Conservation (phyloP, 164 flowering plant genomes). For the Nymphaea colorata region DNA sequence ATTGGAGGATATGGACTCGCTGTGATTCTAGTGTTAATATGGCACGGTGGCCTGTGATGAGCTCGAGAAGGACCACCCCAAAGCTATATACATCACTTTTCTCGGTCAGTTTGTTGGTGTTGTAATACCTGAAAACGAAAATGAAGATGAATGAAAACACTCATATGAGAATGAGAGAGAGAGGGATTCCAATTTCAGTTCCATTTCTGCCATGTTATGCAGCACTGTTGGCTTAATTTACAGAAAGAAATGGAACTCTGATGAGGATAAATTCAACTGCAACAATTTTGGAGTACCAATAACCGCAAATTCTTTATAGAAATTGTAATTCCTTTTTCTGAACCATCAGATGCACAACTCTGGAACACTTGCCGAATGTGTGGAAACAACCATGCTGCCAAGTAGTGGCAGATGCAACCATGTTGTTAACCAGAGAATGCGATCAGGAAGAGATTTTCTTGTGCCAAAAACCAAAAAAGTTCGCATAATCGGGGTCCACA, state of each 20-base stretch:
- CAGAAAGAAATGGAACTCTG: no score
- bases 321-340: no score
- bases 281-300: no score
- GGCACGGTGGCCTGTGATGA: not conserved
- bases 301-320: no score
- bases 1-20: constrained; percentile 4
- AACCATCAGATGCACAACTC: no score
- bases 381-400: constrained; percentile 11
- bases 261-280: no score
- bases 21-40: not conserved
- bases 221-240: no score
- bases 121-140: not conserved
- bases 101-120: not conserved
- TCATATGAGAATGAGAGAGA: no score
- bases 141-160: no score
- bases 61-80: not conserved
- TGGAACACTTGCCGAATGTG: constrained; percentile 16
- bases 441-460: not conserved
- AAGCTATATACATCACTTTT: not conserved
- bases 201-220: no score
- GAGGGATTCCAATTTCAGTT: no score
- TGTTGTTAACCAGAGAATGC: constrained; percentile 6
- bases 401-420: not conserved
- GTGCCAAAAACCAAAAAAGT: no score
- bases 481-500: not conserved